A percentile compares a stretch with the other conserved stretches of the same genome.
Conservation (phyloP, 2,329 filamentous ascomycete genomes). For the Apiospora kogelbergensis region DNA sequence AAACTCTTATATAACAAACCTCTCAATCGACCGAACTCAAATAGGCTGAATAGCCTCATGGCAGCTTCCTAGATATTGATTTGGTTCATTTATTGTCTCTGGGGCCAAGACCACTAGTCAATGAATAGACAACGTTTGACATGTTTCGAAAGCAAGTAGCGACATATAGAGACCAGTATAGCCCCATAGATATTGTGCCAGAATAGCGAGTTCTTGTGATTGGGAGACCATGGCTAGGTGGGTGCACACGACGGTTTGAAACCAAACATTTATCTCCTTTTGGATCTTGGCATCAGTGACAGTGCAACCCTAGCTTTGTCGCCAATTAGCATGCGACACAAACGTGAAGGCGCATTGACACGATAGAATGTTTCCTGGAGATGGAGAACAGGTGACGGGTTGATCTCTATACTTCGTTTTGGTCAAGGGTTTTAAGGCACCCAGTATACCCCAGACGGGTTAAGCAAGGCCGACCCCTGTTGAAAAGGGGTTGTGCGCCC, state of each 20-base stretch:
- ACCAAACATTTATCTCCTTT: neutral
- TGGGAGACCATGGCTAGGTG: neutral
- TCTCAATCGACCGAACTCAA: no score
- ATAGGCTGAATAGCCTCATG: no score
- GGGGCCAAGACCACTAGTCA: neutral
- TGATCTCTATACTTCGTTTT: neutral
- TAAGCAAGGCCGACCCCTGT: neutral
- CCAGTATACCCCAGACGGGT: neutral
- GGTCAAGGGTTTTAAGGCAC: neutral
- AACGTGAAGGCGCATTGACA: neutral
- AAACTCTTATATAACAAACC: no score
- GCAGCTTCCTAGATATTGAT: neutral
- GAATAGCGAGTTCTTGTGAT: neutral
- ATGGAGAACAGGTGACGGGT: neutral
- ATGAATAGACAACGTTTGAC: neutral
- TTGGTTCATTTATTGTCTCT: neutral
- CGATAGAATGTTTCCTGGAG: neutral
- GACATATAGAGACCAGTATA: neutral
- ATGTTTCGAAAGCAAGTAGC: neutral
- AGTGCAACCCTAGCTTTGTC: neutral
- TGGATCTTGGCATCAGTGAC: neutral
- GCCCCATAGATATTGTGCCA: neutral
- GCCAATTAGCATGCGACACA: neutral
- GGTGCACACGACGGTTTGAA: neutral
- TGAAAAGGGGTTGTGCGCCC: neutral